Percentiles rank a stretch among this genome's conserved stretches.
Conservation (phyloP, 2,329 filamentous ascomycete species). For the Clonostachys sp. region DNA sequence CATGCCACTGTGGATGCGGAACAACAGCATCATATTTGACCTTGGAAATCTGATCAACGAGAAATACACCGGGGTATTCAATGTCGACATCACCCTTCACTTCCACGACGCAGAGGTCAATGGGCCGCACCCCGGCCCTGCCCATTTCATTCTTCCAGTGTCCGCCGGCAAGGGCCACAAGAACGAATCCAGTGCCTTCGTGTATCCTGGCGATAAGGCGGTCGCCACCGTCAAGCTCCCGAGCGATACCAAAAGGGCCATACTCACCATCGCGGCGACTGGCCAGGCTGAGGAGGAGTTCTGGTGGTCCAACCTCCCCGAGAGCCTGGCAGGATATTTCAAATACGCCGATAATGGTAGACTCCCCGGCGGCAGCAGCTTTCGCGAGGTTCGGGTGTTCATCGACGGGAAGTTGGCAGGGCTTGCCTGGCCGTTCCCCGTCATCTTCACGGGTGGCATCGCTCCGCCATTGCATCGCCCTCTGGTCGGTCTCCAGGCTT, state of each 20-base stretch:
- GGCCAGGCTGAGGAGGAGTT: constrained; percentile 77
- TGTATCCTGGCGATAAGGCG: constrained; percentile 58
- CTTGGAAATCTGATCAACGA: constrained; percentile 67
- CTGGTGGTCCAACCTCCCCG: constrained; percentile 77
- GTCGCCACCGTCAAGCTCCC: constrained; percentile 58
- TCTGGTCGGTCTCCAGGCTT: constrained; percentile 73
- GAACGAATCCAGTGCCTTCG: constrained; percentile 61
- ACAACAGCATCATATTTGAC: constrained; percentile 76
- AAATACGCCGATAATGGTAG: constrained; percentile 38
- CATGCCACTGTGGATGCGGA: constrained; percentile 60
- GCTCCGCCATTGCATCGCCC: constrained; percentile 74
- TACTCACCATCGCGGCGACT: constrained; percentile 72
- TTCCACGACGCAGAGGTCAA: constrained; percentile 48
- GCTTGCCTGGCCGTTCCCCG: constrained; percentile 75
- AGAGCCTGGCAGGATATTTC: constrained; percentile 57
- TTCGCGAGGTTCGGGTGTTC: constrained; percentile 71
- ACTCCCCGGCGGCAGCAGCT: constrained; percentile 66
- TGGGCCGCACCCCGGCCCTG: background rate
- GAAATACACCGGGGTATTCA: constrained; percentile 68
- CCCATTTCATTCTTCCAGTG: constrained; percentile 55
- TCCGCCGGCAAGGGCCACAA: constrained; percentile 46
- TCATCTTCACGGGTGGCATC: constrained; percentile 79
- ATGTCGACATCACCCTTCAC: constrained; percentile 69
- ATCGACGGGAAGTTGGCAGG: constrained; percentile 72
- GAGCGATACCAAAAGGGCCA: constrained; percentile 60